phyloP scores from a whole-genome alignment of 2,329 filamentous ascomycete species.

The Byssochlamys sp. region DNA sequence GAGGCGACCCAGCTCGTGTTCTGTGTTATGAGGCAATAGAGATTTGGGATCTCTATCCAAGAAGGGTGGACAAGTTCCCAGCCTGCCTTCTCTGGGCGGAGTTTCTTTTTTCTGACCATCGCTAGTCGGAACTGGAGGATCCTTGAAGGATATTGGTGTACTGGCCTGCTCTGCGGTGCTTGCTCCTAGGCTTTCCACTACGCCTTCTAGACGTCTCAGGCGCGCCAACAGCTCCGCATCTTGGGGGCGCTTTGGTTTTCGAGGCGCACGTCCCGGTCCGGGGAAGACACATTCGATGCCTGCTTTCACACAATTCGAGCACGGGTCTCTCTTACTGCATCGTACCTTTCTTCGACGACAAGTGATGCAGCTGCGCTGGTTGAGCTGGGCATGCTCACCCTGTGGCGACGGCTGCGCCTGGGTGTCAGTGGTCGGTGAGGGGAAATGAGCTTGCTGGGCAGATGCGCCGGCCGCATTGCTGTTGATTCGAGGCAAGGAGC shows the following conservation, averaged over 20 bases:
- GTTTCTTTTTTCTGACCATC: not conserved
- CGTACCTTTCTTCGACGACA: constrained; percentile 40
- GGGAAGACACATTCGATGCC: constrained; percentile 55
- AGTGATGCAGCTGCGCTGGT: constrained; percentile 37
- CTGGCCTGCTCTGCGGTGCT: constrained; percentile 24
- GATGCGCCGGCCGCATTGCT: not conserved
- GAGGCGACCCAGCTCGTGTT: constrained; percentile 46
- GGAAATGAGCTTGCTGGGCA: not conserved
- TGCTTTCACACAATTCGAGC: constrained; percentile 39
- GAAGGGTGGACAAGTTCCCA: not conserved
- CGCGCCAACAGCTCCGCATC: constrained; percentile 53
- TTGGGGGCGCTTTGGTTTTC: constrained; percentile 48
- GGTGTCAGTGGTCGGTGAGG: not conserved
- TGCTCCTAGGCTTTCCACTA: constrained; percentile 50
- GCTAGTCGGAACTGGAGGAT: constrained; percentile 5
- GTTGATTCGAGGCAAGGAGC: not conserved
- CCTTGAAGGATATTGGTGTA: constrained; percentile 4
- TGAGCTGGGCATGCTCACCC: constrained; percentile 12
- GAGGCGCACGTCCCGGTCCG: constrained; percentile 50
- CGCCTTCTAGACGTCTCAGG: constrained; percentile 49
- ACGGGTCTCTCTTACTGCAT: constrained; percentile 40
- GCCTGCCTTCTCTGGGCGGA: constrained; percentile 3
- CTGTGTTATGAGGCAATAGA: constrained; percentile 15
- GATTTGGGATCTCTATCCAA: constrained; percentile 15
- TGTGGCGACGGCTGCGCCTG: not conserved